Percentiles rank a stretch among this genome's conserved stretches.
phyloP scores from a whole-genome alignment of 2,329 filamentous ascomycete genomes.

The Stagonosporopsis vannaccii region DNA sequence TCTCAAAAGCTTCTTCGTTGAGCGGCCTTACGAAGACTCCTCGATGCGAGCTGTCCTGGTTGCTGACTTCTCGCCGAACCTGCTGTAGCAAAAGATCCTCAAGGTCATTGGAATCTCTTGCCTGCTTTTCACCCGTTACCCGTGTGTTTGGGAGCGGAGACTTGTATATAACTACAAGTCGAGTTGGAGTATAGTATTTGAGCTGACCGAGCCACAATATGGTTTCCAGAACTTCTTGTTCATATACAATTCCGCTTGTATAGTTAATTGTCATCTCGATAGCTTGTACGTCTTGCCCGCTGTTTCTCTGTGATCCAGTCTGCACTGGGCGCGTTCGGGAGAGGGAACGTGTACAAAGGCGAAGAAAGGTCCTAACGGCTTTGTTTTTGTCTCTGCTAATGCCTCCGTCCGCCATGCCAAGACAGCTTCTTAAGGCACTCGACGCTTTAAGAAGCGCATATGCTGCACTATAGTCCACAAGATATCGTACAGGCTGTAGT shows the following conservation, averaged over 20 bases:
- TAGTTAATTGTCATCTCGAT: conserved; percentile 18
- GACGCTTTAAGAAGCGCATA: conserved; percentile 8
- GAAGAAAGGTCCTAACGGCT: conserved; percentile 1
- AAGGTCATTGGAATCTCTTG: background rate
- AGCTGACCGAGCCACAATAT: conserved; percentile 1
- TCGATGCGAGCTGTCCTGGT: background rate
- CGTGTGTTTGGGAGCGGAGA: conserved; percentile 4
- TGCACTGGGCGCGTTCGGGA: background rate
- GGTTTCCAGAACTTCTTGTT: background rate
- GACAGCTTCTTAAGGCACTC: conserved; percentile 10
- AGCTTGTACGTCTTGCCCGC: conserved; percentile 1
- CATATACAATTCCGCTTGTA: conserved; percentile 6
- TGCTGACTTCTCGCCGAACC: background rate
- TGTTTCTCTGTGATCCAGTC: conserved; percentile 6
- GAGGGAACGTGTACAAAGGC: background rate
- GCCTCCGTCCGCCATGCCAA: conserved; percentile 4
- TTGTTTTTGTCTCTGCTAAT: background rate
- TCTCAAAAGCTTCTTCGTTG: conserved; percentile 14
- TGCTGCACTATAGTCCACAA: conserved; percentile 22
- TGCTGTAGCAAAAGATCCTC: background rate
- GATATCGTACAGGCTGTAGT: conserved; percentile 18
- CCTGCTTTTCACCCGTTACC: background rate
- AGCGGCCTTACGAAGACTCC: conserved; percentile 17
- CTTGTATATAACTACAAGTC: conserved; percentile 18
- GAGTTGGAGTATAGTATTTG: background rate